These are phyloP conservation scores for Aurinia saxatilis DNA, from an alignment of 345 rosid genomes.

Conservation along the genomic window DNA sequence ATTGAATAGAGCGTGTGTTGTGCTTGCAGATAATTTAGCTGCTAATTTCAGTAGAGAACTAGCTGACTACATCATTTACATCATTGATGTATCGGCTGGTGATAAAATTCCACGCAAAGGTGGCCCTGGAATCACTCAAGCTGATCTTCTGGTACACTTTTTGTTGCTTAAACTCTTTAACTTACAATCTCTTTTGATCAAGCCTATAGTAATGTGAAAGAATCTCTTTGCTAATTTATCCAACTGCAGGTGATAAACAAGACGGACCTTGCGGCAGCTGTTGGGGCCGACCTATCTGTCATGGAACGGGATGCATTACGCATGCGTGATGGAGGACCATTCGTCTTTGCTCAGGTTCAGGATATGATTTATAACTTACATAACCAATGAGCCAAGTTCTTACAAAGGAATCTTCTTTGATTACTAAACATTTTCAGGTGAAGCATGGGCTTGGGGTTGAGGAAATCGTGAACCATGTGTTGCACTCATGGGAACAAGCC, in stretches of 20 bases:
- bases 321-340: constrained; percentile 97
- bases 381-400: neutral
- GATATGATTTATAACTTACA: neutral
- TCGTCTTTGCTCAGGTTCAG: constrained; percentile 83
- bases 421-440: constrained; percentile 34
- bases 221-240: neutral
- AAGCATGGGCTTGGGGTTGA: constrained; percentile 78
- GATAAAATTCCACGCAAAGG: constrained; percentile 97
- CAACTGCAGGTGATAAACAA: constrained; percentile 74
- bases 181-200: neutral
- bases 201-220: neutral
- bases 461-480: constrained; percentile 64
- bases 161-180: neutral
- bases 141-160: constrained; percentile 63
- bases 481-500: constrained; percentile 73
- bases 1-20: neutral
- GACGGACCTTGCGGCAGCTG: constrained; percentile 88
- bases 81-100: constrained; percentile 91
- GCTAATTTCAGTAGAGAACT: constrained; percentile 97
- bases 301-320: constrained; percentile 88
- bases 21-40: constrained; percentile 78
- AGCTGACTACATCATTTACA: constrained; percentile 89
- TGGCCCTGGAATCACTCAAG: constrained; percentile 98
- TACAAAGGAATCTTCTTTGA: neutral
- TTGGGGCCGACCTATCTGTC: constrained; percentile 77